Evolutionary conservation across 805 yeast genomes (phyloP), one percentile per base, ranked within the genome.

Genomic region (Metschnikowia anglica): DNA sequence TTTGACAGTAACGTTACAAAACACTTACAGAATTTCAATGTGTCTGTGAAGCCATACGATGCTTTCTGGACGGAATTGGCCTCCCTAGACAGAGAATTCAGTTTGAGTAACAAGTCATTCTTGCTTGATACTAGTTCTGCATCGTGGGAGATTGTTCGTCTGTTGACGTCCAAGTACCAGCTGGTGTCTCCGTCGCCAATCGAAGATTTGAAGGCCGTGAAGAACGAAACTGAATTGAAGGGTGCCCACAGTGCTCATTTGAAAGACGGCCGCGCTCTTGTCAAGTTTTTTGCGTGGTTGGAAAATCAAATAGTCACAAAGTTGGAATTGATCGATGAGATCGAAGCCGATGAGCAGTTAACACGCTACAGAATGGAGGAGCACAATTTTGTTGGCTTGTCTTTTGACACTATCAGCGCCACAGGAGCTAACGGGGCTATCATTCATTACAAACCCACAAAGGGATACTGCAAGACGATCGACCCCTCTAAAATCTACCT

Each of bases 341-440:
- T 77, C 28, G 74, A 75, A 47, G 88, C 82, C 15, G 80, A 79
- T 56, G 74, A 76, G 11, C 72, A 75, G 58, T 51, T 63, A 50
- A 49, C 68, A 17, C 59, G 59, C 39, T 63, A 63, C 53, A 62
- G 73, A 51, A 44, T 66, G 39, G 52, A 62, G 47, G 78, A 74
- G 44, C 63, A 69, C 29, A 65, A 74, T 48, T 80, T 76, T 55
- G 73, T 67, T 16, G 93, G 90, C 0, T 73, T 80, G 34, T 81
- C 88, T 3, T 85, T 85, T 61, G 81, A 78, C 37, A 85, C 93
- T 0, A 85, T 85, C 36, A 79, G 88, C 39, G 78, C 89, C 4
- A 72, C 87, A 1, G 93, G 91, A 0, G 70, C 88, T 10, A 85
- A 85, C 59, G 86, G 88, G 7, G 86, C 93, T 1, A 70, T 85